A percentile compares a stretch with the other conserved stretches of the same genome.
Evolutionary conservation across 2,329 filamentous ascomycete species (phyloP).

Genomic region (Microcyclosporella mali): DNA sequence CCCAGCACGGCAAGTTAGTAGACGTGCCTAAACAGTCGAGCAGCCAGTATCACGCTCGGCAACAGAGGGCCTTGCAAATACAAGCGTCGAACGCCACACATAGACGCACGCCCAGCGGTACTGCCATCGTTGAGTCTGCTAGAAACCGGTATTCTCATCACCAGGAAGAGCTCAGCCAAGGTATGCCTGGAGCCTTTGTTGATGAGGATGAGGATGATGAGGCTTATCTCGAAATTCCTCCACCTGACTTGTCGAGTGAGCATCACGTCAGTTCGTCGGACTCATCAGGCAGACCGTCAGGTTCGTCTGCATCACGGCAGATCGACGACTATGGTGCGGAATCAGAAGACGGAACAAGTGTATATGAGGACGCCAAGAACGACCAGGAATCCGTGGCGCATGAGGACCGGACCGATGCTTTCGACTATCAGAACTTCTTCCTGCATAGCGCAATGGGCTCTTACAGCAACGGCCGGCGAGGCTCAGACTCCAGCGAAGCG

Average conservation of each 20-base stretch:
- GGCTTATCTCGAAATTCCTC: conserved; percentile 19
- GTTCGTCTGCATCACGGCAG: conserved; percentile 1
- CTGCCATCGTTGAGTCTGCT: conserved; percentile 21
- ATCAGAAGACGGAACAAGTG: conserved; percentile 28
- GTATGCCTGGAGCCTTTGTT: neutral
- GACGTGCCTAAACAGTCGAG: conserved; percentile 12
- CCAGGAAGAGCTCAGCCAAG: conserved; percentile 11
- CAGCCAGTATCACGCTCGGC: conserved; percentile 12
- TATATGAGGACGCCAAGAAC: conserved; percentile 41
- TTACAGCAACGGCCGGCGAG: conserved; percentile 48
- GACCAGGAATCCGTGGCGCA: conserved; percentile 49
- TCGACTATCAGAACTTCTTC: conserved; percentile 95
- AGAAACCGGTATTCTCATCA: conserved; percentile 24
- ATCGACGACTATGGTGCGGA: conserved; percentile 12
- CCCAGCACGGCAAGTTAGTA: conserved; percentile 11
- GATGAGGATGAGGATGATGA: neutral
- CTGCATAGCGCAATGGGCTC: conserved; percentile 85
- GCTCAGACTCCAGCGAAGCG: conserved; percentile 18
- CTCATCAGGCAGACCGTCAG: conserved; percentile 5
- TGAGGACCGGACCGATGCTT: conserved; percentile 89
- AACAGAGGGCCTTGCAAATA: conserved; percentile 1
- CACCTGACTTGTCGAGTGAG: conserved; percentile 7
- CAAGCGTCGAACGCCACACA: conserved; percentile 10
- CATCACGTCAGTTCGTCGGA: conserved; percentile 19
- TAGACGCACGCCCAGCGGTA: conserved; percentile 23